phyloP scores from a whole-genome alignment of 176 grass and related monocot species.

The Rhynchospora breviuscula region DNA sequence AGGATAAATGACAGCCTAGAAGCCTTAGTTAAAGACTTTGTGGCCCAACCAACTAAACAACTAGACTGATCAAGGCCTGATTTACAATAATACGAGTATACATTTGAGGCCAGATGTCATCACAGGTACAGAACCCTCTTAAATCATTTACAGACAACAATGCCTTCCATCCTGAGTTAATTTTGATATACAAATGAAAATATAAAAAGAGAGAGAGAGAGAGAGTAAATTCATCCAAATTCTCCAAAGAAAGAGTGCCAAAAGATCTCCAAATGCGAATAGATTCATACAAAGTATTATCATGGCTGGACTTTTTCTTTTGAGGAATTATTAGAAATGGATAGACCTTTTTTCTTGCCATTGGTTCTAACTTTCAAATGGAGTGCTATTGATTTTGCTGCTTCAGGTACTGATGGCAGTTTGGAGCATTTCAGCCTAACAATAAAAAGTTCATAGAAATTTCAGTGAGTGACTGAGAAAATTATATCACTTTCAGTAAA shows the following conservation, averaged over 20 bases:
- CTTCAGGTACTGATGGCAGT: slow-evolving; percentile 34
- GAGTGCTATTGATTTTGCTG: slow-evolving; percentile 27
- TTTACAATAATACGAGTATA: background rate
- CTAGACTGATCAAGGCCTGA: background rate
- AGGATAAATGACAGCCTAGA: background rate
- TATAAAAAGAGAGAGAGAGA: background rate
- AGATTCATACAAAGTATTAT: slow-evolving; percentile 22
- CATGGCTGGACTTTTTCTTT: slow-evolving; percentile 30
- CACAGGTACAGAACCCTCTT: background rate
- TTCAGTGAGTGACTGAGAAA: background rate
- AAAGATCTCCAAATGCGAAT: slow-evolving; percentile 25
- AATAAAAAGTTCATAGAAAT: slow-evolving; percentile 18
- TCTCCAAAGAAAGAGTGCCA: background rate
- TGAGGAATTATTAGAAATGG: slow-evolving; percentile 20
- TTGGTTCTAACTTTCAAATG: slow-evolving; percentile 35
- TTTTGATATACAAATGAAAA: background rate
- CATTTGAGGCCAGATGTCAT: background rate
- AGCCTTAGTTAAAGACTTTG: background rate
- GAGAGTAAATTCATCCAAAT: slow-evolving; percentile 26
- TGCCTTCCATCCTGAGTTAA: slow-evolving; percentile 5
- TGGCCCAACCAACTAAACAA: background rate
- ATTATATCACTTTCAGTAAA: slow-evolving; percentile 3
- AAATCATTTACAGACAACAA: background rate
- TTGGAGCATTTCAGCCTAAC: slow-evolving; percentile 38
- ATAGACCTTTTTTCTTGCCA: slow-evolving; percentile 28